phyloP scores from a whole-genome alignment of 75 land plant genomes.

The Sequoia sempervirens region DNA sequence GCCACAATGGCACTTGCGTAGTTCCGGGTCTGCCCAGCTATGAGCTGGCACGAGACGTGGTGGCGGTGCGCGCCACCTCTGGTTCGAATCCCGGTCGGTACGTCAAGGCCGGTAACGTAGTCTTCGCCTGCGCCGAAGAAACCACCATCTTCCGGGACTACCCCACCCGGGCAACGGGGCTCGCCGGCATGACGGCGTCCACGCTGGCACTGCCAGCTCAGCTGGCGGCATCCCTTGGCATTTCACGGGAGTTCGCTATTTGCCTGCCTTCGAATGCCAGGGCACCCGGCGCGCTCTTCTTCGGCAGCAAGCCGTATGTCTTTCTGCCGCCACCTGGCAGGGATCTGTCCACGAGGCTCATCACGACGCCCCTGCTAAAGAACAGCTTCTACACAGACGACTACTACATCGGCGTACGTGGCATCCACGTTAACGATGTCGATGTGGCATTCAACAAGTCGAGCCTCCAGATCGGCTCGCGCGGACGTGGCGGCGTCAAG shows the following conservation, averaged over 20 bases:
- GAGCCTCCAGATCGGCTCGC: slow-evolving; percentile 20
- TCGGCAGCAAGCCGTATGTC: slow-evolving; percentile 27
- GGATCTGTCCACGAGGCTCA: slow-evolving; percentile 17
- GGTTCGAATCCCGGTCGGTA: slow-evolving; percentile 8
- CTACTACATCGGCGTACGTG: slow-evolving; percentile 36
- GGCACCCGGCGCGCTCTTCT: slow-evolving; percentile 28
- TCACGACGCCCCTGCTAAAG: slow-evolving; percentile 39
- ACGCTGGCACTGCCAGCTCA: slow-evolving; percentile 37
- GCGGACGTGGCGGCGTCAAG: slow-evolving; percentile 40
- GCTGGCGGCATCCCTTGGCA: slow-evolving; percentile 20
- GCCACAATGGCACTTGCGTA: slow-evolving; percentile 32
- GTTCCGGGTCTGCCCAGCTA: neutral
- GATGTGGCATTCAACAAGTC: slow-evolving; percentile 18
- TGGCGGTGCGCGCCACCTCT: slow-evolving; percentile 17
- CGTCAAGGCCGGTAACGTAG: slow-evolving; percentile 18
- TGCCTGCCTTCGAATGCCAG: slow-evolving; percentile 20
- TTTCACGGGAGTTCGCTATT: slow-evolving; percentile 30
- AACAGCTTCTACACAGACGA: slow-evolving; percentile 32
- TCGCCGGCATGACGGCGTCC: slow-evolving; percentile 36
- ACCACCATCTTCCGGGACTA: neutral
- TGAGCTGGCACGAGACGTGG: slow-evolving; percentile 21
- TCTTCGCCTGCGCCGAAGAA: slow-evolving; percentile 25
- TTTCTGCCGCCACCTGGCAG: slow-evolving; percentile 16
- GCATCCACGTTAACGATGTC: slow-evolving; percentile 27
- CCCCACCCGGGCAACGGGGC: slow-evolving; percentile 23